Evolutionary conservation across 768 basidiomycete species (phyloP), one percentile per base, ranked within the genome.

Genomic region (Lepiota brunneoincarnata): DNA sequence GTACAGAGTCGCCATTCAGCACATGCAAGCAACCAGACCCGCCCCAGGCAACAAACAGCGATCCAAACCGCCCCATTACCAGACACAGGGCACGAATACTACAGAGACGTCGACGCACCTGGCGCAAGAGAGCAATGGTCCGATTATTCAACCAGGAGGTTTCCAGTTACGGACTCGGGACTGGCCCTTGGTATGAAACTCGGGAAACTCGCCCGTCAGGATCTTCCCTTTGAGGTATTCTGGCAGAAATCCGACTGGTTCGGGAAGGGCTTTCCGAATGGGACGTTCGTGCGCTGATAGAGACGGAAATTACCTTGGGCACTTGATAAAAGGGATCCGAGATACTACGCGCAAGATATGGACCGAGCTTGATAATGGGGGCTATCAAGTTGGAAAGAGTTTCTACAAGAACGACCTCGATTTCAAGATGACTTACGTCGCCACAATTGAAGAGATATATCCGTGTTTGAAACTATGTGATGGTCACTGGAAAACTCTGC

Each of bases 241-340:
- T 49, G 48, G 48, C 10, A 37, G 10, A 49, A 38, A 38, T 24
- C 35, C 36, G 48, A 49, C 36, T 49, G 48, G 48, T 18, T 39
- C 6, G 18, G 36, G 18, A 37, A 23, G 15, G 36, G 48, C 7
- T 36, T 21, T 20, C 35, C 36, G 4, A 37, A 24, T 37, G 21
- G 36, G 18, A n/a, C 36, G 14, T 49, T 49, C 21, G 35, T 49
- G 31, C 20, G 24, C 36, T 7, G 48, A 49, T 21, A 38, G 36
- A 23, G 12, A 38, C 7, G 48, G 48, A 9, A 38, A n/a, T 3
- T 15, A 36, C 35, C 48, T 49, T 3, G 24, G 3, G 12, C 23
- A 49, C 34, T 18, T 49, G 48, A 49, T 49, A 11, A 49, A 38
- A 37, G 48, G 36, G 2, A 49, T 49, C 7, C 48, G 48, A n/a